phyloP scores from a whole-genome alignment of 257 asterid species.

The Solanum acaule region DNA sequence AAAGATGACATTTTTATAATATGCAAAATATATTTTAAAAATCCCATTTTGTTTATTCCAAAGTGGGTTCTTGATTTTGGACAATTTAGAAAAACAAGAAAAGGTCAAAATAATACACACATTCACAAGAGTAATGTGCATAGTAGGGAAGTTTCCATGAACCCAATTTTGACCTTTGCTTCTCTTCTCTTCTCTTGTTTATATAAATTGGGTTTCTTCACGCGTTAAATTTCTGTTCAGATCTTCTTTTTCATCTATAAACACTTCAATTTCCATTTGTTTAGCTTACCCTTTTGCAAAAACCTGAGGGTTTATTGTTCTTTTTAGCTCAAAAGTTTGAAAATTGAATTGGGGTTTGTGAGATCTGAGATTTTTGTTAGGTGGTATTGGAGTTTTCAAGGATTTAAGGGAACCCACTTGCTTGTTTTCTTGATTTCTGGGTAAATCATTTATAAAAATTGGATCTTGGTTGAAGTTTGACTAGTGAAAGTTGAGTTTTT shows the following conservation, averaged over 20 bases:
- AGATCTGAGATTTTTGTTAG: slow-evolving; percentile 8
- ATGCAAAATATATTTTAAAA: neutral
- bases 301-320: neutral
- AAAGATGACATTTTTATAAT: neutral
- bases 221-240: neutral
- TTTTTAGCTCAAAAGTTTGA: neutral
- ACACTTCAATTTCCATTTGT: neutral
- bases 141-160: neutral
- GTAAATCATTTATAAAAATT: slow-evolving; percentile 5
- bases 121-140: neutral
- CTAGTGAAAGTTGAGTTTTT: neutral
- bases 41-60: neutral
- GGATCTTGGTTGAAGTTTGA: slow-evolving; percentile 20
- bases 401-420: slow-evolving; percentile 2
- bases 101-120: neutral
- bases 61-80: neutral
- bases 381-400: neutral
- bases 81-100: neutral
- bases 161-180: neutral
- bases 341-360: neutral
- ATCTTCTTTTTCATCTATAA: neutral
- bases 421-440: neutral
- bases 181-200: neutral
- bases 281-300: neutral
- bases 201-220: neutral